These are phyloP conservation scores for Achaetomiella virescens DNA, from an alignment of 495 filamentous ascomycete genomes.

Conservation along the genomic window DNA sequence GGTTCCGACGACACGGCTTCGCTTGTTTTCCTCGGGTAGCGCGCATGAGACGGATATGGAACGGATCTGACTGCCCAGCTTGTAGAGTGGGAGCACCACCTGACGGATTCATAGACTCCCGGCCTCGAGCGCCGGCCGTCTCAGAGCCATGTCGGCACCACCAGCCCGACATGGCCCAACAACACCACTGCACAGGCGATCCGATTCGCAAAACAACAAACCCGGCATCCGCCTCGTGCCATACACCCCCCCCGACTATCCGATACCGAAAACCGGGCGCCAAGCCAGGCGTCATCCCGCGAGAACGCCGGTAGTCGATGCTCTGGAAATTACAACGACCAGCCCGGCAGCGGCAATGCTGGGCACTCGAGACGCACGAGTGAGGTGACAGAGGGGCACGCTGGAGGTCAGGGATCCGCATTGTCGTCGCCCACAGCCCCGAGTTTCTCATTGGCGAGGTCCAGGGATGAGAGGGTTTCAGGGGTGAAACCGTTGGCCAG, in stretches of 20 bases:
- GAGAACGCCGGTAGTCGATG: slow-evolving; percentile 12
- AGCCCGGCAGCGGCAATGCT: slow-evolving; percentile 8
- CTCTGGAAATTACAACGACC: slow-evolving; percentile 25
- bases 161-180: slow-evolving; percentile 29
- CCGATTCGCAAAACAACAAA: slow-evolving; percentile 49
- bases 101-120: slow-evolving; percentile 23
- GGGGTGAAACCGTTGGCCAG: slow-evolving; percentile 38
- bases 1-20: slow-evolving; percentile 5
- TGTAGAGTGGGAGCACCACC: slow-evolving; percentile 22
- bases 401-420: slow-evolving; percentile 30
- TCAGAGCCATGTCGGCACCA: slow-evolving; percentile 35
- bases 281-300: slow-evolving; percentile 30
- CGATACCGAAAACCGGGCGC: slow-evolving; percentile 26
- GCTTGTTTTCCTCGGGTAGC: slow-evolving; percentile 3
- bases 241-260: slow-evolving; percentile 41
- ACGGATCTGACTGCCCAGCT: slow-evolving; percentile 24
- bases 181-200: slow-evolving; percentile 50
- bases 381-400: slow-evolving; percentile 11
- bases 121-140: slow-evolving; percentile 25
- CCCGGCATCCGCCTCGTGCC: slow-evolving; percentile 49
- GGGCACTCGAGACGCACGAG: slow-evolving; percentile 13
- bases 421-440: slow-evolving; percentile 32
- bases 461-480: slow-evolving; percentile 41
- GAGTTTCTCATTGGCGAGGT: slow-evolving; percentile 35
- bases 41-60: slow-evolving; percentile 32